These are phyloP conservation scores for Glycyrrhiza uralensis DNA, from an alignment of 306 rosid genomes.

Conservation along the genomic window DNA sequence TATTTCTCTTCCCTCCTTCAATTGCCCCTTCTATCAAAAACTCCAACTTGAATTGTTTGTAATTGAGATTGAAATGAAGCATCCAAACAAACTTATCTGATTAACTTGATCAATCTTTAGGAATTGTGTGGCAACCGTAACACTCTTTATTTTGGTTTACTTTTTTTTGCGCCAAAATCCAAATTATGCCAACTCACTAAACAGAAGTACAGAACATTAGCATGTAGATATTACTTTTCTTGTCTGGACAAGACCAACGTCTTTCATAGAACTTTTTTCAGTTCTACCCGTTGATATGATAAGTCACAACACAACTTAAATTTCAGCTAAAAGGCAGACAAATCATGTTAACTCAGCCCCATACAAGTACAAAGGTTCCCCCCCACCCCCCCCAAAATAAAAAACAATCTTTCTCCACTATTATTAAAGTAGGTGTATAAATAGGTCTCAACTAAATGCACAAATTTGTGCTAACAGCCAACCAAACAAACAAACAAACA, in stretches of 20 bases:
- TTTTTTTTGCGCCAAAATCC: neutral
- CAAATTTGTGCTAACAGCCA: too few relatives aligned
- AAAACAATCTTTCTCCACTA: too few relatives aligned
- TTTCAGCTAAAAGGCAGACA: conserved; percentile 26
- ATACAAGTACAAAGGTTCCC: neutral
- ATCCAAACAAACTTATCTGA: too few relatives aligned
- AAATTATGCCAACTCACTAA: conserved; percentile 28
- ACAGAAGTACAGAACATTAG: neutral
- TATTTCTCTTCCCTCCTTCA: conserved; percentile 13
- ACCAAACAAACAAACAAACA: too few relatives aligned
- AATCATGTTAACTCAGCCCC: conserved; percentile 18
- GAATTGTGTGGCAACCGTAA: neutral
- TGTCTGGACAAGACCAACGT: conserved; percentile 18
- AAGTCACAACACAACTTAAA: conserved; percentile 14
- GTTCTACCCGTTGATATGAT: neutral
- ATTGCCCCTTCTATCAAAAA: neutral
- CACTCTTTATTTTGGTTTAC: neutral
- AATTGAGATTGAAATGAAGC: neutral
- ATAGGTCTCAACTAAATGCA: too few relatives aligned
- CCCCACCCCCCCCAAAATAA: too few relatives aligned
- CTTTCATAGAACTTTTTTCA: neutral
- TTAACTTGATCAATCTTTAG: neutral
- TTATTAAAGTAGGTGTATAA: too few relatives aligned
- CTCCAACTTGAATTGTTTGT: neutral
- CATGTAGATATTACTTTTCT: conserved; percentile 11